phyloP scores from a whole-genome alignment of 805 yeast genomes.

The Pichia nakasei region DNA sequence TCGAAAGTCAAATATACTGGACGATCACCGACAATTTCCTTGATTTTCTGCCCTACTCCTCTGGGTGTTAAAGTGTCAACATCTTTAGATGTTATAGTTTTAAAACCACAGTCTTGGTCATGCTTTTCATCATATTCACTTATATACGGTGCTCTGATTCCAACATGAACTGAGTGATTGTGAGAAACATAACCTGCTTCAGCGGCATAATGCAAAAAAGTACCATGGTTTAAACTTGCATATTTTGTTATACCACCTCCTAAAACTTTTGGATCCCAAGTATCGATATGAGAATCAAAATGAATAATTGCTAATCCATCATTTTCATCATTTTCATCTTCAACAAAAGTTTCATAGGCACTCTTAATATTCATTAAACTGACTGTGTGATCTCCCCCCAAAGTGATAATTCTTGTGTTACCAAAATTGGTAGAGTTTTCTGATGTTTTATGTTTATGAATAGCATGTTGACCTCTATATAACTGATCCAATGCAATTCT shows the following conservation, averaged over 20 bases:
- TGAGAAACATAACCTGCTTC: constrained; percentile 51
- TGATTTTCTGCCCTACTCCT: constrained; percentile 30
- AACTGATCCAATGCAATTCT: constrained; percentile 47
- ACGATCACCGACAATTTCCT: constrained; percentile 26
- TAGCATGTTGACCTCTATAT: constrained; percentile 43
- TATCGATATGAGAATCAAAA: constrained; percentile 63
- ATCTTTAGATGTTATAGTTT: constrained; percentile 37
- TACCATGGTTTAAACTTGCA: constrained; percentile 52
- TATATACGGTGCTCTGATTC: constrained; percentile 56
- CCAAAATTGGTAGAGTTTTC: constrained; percentile 15
- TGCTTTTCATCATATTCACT: constrained; percentile 27
- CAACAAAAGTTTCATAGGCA: constrained; percentile 40
- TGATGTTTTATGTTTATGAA: constrained; percentile 30
- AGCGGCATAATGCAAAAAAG: constrained; percentile 60
- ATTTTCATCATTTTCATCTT: constrained; percentile 35
- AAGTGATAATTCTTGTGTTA: constrained; percentile 34
- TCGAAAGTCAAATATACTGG: constrained; percentile 41
- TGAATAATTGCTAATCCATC: constrained; percentile 45
- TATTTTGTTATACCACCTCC: constrained; percentile 58
- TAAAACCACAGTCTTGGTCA: constrained; percentile 44
- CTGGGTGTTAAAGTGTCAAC: constrained; percentile 32
- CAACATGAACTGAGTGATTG: constrained; percentile 48
- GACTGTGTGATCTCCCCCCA: constrained; percentile 58
- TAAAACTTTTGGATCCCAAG: constrained; percentile 56
- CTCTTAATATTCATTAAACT: constrained; percentile 43